phyloP scores from a whole-genome alignment of 2,329 filamentous ascomycete species.

The Colletotrichum lupini region DNA sequence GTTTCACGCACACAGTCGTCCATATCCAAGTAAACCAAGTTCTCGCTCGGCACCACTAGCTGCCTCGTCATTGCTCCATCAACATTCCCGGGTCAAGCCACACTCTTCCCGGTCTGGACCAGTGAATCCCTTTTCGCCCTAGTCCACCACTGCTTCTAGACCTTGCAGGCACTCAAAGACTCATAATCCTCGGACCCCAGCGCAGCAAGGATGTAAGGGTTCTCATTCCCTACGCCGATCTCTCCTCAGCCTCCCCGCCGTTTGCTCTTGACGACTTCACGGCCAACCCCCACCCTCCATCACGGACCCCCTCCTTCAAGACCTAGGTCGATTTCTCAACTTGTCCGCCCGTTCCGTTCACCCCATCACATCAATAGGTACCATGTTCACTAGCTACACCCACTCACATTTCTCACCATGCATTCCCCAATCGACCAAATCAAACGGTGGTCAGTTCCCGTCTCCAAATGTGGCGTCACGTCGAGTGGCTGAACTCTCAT shows the following conservation, averaged over 20 bases:
- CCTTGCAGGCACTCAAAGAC: neutral
- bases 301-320: constrained; percentile 7
- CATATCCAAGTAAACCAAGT: neutral
- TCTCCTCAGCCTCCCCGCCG: constrained; percentile 23
- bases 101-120: constrained; percentile 15
- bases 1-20: neutral
- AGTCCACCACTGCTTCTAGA: constrained; percentile 11
- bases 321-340: constrained; percentile 9
- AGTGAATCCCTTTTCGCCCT: constrained; percentile 10
- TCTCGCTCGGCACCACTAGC: constrained; percentile 10
- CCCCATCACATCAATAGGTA: constrained; percentile 3
- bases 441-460: neutral
- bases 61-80: neutral
- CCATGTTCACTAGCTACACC: constrained; percentile 9
- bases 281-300: constrained; percentile 25
- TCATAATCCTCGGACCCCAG: neutral
- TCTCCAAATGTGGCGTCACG: constrained; percentile 2
- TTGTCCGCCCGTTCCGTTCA: constrained; percentile 14
- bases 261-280: constrained; percentile 24
- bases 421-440: neutral
- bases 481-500: constrained; percentile 1
- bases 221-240: constrained; percentile 23
- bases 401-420: neutral
- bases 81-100: constrained; percentile 25
- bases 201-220: constrained; percentile 13